Conservation (phyloP, 306 rosid genomes). For the Trifolium subterraneum region DNA sequence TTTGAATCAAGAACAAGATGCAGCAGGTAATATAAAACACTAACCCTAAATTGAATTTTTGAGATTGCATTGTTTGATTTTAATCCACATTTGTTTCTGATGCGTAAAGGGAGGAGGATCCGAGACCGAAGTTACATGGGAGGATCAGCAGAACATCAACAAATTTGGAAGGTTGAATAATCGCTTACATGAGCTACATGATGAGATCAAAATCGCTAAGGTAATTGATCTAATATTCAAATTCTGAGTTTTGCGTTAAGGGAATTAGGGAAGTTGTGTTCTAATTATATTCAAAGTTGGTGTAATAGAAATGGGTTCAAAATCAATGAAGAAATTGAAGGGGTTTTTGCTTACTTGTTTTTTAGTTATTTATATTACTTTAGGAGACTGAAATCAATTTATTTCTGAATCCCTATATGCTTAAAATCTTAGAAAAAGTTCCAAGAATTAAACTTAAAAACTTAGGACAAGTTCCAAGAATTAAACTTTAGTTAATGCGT, state of each 20-base stretch:
- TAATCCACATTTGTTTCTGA: not conserved
- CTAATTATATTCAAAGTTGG: not conserved
- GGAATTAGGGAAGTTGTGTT: not conserved
- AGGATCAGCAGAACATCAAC: slow-evolving; percentile 85
- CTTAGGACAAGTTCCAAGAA: too few relatives aligned
- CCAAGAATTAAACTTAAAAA: too few relatives aligned
- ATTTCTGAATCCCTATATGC: too few relatives aligned
- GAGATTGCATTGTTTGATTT: slow-evolving; percentile 3
- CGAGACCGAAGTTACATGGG: slow-evolving; percentile 87
- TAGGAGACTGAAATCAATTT: too few relatives aligned
- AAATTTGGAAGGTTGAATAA: slow-evolving; percentile 87
- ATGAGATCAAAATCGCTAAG: slow-evolving; percentile 82
- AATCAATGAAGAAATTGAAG: not conserved
- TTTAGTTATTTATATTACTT: too few relatives aligned
- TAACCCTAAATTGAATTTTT: slow-evolving; percentile 39
- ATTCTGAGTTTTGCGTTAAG: not conserved
- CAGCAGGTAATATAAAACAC: slow-evolving; percentile 62
- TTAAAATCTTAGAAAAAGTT: too few relatives aligned
- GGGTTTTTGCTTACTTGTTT: too few relatives aligned
- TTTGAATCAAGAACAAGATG: slow-evolving; percentile 43
- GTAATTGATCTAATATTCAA: slow-evolving; percentile 43
- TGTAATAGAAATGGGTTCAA: slow-evolving; percentile 5
- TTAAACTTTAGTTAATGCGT: too few relatives aligned
- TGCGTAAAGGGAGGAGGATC: slow-evolving; percentile 71
- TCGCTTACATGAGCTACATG: slow-evolving; percentile 93